Evolutionary conservation across 306 rosid genomes (phyloP).

Genomic region (Boehmeria nivea): DNA sequence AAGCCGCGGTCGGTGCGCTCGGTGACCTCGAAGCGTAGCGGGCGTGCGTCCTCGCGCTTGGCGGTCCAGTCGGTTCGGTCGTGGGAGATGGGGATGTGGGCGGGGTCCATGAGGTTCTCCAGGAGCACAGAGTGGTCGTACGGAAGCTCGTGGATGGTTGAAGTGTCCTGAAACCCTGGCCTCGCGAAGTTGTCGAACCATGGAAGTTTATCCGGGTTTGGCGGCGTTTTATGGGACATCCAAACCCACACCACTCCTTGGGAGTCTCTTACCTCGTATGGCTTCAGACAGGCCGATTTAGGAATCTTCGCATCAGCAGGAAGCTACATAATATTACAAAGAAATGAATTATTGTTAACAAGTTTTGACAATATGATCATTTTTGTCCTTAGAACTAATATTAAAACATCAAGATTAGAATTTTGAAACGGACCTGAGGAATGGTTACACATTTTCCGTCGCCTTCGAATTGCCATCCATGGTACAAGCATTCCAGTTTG

Average conservation of each 20-base stretch:
- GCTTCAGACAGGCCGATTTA: constrained; percentile 64
- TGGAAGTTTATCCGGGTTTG: constrained; percentile 55
- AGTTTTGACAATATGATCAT: too few species aligned
- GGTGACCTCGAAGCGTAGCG: constrained; percentile 60
- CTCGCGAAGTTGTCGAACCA: constrained; percentile 92
- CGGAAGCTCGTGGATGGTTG: constrained; percentile 86
- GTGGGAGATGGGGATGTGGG: constrained; percentile 92
- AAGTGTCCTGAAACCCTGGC: constrained; percentile 77
- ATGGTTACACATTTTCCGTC: constrained; percentile 89
- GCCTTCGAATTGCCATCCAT: constrained; percentile 97
- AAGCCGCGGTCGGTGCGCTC: constrained; percentile 84
- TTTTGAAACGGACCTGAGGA: constrained; percentile 63
- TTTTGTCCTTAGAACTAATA: too few species aligned
- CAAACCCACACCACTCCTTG: constrained; percentile 98
- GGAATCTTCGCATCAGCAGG: constrained; percentile 91
- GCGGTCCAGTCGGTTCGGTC: constrained; percentile 88
- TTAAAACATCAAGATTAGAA: too few species aligned
- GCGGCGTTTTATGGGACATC: constrained; percentile 78
- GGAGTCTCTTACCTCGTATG: constrained; percentile 75
- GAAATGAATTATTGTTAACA: too few species aligned
- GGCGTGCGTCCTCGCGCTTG: constrained; percentile 81
- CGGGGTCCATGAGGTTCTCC: constrained; percentile 98
- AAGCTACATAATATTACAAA: too few species aligned
- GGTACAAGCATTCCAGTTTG: constrained; percentile 83
- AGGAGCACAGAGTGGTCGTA: constrained; percentile 92